Percentiles rank a stretch among this genome's conserved stretches.
Evolutionary conservation across 768 basidiomycete species (phyloP).

Genomic region (Phylloporus rhodoxanthus): DNA sequence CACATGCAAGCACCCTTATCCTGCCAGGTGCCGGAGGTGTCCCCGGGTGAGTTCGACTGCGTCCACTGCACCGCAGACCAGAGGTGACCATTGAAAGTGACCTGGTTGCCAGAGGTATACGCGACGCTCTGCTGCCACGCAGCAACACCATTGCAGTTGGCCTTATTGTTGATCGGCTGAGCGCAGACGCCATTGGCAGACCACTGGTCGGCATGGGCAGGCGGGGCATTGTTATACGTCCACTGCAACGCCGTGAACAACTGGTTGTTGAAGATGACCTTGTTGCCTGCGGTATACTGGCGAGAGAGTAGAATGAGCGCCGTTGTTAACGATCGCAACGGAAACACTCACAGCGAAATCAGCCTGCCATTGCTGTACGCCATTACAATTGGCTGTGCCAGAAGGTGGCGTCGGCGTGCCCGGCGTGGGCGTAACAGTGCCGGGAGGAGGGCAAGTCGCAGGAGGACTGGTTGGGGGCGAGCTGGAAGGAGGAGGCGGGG

Average conservation of each 20-base stretch:
- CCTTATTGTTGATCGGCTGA: constrained; percentile 23
- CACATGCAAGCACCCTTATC: constrained; percentile 19
- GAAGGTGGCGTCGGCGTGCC: neutral
- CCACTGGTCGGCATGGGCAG: constrained; percentile 18
- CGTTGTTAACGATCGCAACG: neutral
- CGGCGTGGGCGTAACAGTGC: neutral
- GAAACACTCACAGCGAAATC: constrained; percentile 14
- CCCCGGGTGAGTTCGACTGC: constrained; percentile 17
- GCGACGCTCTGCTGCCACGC: constrained; percentile 16
- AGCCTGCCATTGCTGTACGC: constrained; percentile 21
- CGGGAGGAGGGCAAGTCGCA: neutral
- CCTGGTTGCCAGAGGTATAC: constrained; percentile 15
- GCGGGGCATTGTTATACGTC: constrained; percentile 20
- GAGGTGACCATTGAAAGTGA: constrained; percentile 10
- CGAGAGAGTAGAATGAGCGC: neutral
- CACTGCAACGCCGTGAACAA: constrained; percentile 25
- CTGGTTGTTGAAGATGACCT: constrained; percentile 18
- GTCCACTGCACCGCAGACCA: constrained; percentile 27
- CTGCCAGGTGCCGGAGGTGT: constrained; percentile 24
- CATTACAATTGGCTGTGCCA: constrained; percentile 7
- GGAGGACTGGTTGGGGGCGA: neutral
- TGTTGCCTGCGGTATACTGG: constrained; percentile 23
- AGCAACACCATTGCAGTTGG: constrained; percentile 15
- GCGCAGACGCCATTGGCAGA: neutral
- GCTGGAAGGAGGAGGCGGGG: neutral